Evolutionary conservation across 2,329 filamentous ascomycete genomes (phyloP).

Genomic region (Calonectria naviculata): DNA sequence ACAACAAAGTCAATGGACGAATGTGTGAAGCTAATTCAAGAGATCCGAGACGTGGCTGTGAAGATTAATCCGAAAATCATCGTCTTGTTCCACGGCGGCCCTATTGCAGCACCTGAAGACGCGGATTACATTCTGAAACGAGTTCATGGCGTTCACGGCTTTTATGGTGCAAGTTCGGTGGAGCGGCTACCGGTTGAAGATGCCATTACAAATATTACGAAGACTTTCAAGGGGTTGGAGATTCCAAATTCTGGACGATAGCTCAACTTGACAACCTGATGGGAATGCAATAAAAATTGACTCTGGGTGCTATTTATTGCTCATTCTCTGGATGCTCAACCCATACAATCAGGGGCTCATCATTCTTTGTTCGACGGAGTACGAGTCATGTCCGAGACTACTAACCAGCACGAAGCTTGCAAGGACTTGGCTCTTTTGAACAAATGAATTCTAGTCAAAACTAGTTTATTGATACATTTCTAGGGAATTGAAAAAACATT

Average conservation of each 20-base stretch:
- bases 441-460: background rate
- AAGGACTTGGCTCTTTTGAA: background rate
- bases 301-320: background rate
- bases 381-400: too few species aligned
- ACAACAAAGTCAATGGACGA: background rate
- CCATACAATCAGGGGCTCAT: too few species aligned
- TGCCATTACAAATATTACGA: background rate
- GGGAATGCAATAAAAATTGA: background rate
- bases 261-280: background rate
- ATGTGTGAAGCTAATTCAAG: background rate
- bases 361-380: too few species aligned
- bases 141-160: background rate
- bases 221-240: background rate
- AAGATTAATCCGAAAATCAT: conserved; percentile 1
- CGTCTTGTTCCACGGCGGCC: background rate
- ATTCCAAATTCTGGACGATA: background rate
- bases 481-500: background rate
- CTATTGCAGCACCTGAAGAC: background rate
- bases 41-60: background rate
- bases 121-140: background rate
- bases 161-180: background rate
- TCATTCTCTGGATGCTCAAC: too few species aligned
- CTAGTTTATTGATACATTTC: background rate
- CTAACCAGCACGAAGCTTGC: too few species aligned
- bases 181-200: background rate